Percentiles rank a stretch among this genome's conserved stretches.
Evolutionary conservation across 805 yeast species (phyloP).

Genomic region (Starmerella stigmatis): DNA sequence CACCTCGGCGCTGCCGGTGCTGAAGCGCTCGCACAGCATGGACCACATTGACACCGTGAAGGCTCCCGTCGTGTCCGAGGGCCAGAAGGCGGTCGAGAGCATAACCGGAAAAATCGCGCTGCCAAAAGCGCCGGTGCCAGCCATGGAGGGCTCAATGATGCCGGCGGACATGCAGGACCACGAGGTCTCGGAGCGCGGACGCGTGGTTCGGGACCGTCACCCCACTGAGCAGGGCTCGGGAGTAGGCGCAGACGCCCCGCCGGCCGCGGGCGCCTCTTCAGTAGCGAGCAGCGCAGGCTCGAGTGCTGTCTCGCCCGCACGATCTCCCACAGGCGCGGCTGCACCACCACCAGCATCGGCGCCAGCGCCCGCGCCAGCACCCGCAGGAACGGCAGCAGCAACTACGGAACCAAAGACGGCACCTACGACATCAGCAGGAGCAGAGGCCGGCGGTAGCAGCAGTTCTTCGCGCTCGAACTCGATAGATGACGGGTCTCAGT

Average conservation of each 20-base stretch:
- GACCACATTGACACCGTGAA: constrained; percentile 11
- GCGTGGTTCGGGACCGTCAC: neutral
- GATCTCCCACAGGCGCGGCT: no score
- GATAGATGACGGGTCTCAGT: no score
- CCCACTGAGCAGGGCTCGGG: neutral
- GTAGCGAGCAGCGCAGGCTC: no score
- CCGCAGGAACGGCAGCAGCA: neutral
- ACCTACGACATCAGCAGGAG: neutral
- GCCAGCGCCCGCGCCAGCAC: neutral
- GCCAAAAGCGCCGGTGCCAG: neutral
- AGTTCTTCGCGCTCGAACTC: no score
- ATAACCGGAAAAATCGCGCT: constrained; percentile 18
- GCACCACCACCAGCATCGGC: neutral
- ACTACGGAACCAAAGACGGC: neutral
- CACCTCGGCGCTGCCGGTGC: constrained; percentile 3
- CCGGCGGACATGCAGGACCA: constrained; percentile 1
- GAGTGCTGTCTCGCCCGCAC: no score
- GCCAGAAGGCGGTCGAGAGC: constrained; percentile 19
- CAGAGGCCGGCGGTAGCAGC: no score
- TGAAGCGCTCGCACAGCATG: constrained; percentile 19
- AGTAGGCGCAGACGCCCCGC: neutral
- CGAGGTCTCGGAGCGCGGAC: neutral
- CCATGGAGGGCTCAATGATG: neutral
- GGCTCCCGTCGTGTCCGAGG: constrained; percentile 12
- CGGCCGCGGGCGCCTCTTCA: no score